Base-by-base conservation (phyloP, 306 rosid genomes). In the Oxytropis ochrocephala region DNA sequence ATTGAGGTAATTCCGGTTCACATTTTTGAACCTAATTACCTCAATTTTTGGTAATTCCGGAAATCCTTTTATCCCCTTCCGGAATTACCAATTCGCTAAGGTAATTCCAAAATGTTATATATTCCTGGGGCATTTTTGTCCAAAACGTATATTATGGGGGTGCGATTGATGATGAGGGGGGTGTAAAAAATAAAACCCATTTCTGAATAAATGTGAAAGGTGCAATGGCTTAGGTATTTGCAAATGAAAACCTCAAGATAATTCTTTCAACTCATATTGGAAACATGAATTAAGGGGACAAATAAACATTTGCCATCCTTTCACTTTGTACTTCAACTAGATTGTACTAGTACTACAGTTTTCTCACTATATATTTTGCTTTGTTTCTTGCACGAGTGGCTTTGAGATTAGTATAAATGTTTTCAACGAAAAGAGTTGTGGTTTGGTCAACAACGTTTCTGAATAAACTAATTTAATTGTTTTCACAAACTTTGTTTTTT, bases 331-430 rank as follows among this genome's bases (percentile, higher is more conserved):
- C 36, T 5, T 32, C 42, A 46, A 11, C 27, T 58, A 11, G 56
- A 43, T 10, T 67, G 2, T 35, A n/a, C 27, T 21, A 21, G 2
- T 21, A 21, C 27, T 21, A 21, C 27, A 2, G 56, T 14, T 55
- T 49, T 55, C 66, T 18, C 6, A 39, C 36, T 18, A 44, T 13
- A 7, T 5, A 54, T 24, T 27, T 27, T 54, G 44, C 36, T 14
- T 73, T 74, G 67, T 68, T 59, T 39, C 50, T 41, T 68, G 74
- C 68, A 68, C 80, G 70, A 76, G 65, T 76, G 75, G 64, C 80
- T 41, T 59, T 51, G 75, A 60, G 47, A 49, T 27, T 10, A 33
- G 67, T 46, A 67, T 24, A 7, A 17, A 32, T 27, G 38, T 33
- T 33, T 33, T 33, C 38, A 33, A 33, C 8, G 9, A 36, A 8